A percentile compares a stretch with the other conserved stretches of the same genome.
Conservation (phyloP, 805 yeast species). For the Candida michaelii region DNA sequence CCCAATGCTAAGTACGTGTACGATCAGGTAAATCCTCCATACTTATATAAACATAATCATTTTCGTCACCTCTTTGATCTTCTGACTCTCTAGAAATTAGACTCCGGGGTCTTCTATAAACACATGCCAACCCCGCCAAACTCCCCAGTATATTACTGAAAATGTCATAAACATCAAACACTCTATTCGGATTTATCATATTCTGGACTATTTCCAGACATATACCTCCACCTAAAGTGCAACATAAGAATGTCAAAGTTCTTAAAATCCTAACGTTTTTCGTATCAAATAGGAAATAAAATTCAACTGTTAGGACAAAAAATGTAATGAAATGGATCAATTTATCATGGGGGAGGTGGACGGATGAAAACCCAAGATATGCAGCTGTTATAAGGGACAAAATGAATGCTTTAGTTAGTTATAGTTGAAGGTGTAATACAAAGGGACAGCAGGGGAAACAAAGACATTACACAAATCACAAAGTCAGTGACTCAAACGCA, state of each 20-base stretch:
- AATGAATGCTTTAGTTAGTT: slow-evolving; percentile 26
- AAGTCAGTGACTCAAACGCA: too few relatives aligned
- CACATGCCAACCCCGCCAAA: slow-evolving; percentile 10
- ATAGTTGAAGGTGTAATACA: too few relatives aligned
- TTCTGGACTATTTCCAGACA: slow-evolving; percentile 54
- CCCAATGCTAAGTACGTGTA: too few relatives aligned
- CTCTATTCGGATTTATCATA: slow-evolving; percentile 43
- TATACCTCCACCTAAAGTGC: slow-evolving; percentile 49
- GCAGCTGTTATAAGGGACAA: slow-evolving; percentile 25
- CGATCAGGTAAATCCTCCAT: slow-evolving; percentile 10
- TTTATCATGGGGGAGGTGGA: slow-evolving; percentile 51
- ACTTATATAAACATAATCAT: slow-evolving; percentile 11
- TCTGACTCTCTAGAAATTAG: too few relatives aligned
- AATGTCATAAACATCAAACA: slow-evolving; percentile 52
- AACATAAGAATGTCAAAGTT: slow-evolving; percentile 35
- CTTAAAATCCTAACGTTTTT: slow-evolving; percentile 27
- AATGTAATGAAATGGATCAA: slow-evolving; percentile 49
- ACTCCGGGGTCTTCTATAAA: not conserved
- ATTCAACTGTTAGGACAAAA: slow-evolving; percentile 46
- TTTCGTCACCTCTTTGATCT: not conserved
- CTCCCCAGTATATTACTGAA: slow-evolving; percentile 33
- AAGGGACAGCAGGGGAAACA: too few relatives aligned
- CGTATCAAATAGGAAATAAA: slow-evolving; percentile 45
- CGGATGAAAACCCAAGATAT: slow-evolving; percentile 52
- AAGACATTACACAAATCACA: too few relatives aligned